Conservation (phyloP, 1,139 yeast species). For the Diutina ranongensis region DNA sequence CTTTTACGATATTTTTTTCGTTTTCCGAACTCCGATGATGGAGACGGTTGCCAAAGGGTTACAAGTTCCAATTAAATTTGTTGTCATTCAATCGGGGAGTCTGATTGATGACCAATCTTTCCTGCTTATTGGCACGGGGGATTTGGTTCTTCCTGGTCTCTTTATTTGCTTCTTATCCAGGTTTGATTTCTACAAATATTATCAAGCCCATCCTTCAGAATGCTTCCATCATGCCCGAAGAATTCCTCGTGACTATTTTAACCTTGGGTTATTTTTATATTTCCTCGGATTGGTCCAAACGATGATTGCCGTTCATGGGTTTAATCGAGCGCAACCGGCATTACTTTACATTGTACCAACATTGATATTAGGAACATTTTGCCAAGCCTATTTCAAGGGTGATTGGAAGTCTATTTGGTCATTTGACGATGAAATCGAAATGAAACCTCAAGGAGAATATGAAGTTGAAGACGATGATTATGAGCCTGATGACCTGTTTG, state of each 20-base stretch:
- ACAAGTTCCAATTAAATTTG: slow-evolving; percentile 46
- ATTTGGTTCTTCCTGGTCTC: slow-evolving; percentile 46
- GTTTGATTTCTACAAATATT: slow-evolving; percentile 33
- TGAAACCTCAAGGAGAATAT: slow-evolving; percentile 14
- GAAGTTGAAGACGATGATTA: slow-evolving; percentile 10
- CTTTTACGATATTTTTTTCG: slow-evolving; percentile 55
- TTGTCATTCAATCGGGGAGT: slow-evolving; percentile 25
- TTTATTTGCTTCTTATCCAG: slow-evolving; percentile 38
- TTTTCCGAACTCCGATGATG: slow-evolving; percentile 54
- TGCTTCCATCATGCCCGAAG: slow-evolving; percentile 17
- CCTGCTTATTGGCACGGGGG: slow-evolving; percentile 44
- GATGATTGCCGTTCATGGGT: slow-evolving; percentile 24
- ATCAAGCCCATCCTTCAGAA: slow-evolving; percentile 12
- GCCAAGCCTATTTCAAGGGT: slow-evolving; percentile 21
- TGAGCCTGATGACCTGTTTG: slow-evolving; percentile 7
- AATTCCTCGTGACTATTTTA: slow-evolving; percentile 36
- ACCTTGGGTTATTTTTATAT: slow-evolving; percentile 31
- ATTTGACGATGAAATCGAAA: slow-evolving; percentile 10
- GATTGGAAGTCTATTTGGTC: slow-evolving; percentile 32
- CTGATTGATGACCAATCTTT: background rate
- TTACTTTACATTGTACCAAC: slow-evolving; percentile 51
- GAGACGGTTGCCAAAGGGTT: slow-evolving; percentile 45
- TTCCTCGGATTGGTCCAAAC: slow-evolving; percentile 32
- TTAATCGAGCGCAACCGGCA: slow-evolving; percentile 53
- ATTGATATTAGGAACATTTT: slow-evolving; percentile 22